Evolutionary conservation across 768 basidiomycete genomes (phyloP), one percentile per base, ranked within the genome.

Genomic region (Leccinellum rugosiceps): DNA sequence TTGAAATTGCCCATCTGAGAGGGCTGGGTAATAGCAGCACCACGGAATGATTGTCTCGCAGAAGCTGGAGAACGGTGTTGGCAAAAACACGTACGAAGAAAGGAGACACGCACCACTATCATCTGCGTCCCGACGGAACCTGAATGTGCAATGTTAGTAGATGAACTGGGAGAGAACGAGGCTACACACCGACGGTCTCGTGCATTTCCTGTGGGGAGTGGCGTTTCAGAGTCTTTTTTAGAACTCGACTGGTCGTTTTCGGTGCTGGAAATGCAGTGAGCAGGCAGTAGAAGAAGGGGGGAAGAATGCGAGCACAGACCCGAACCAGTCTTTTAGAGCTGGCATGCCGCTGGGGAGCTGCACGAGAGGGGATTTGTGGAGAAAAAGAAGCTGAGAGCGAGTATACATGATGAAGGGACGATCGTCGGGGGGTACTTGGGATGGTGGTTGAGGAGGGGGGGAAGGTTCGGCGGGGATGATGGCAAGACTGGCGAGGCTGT

Each of bases 1-100:
- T 91, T 90, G 72, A 94, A 94, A 68, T 92, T 92, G 49, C 92
- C 92, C 92, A 94, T 94, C 75, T 93, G 91, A 34, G 92, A 90
- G 26, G 90, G 89, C 65, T 94, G 91, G 25, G 88, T 82, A 50
- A 88, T 64, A 25, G 72, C 61, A 14, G 72, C 78, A 13, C 89
- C 80, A 30, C 89, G 83, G 67, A 91, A 92, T 7, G 84, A 79
- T 25, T 87, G 82, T 56, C 91, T 80, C 11, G 83, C 66, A 46
- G 83, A 72, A 52, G 79, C 72, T 72, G 85, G 82, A 81, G 44
- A 34, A 48, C 25, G 35, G 26, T 2, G 38, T 67, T 30, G 59
- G 54, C 41, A 50, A 50, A 32, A 30, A 48, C 35, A 48, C 43
- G 49, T 28, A 52, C 17, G 25, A n/a, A 35, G 30, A 57, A 63